Base-by-base conservation (phyloP, 169 alveolate species). In the Plasmodium knowlesi region DNA sequence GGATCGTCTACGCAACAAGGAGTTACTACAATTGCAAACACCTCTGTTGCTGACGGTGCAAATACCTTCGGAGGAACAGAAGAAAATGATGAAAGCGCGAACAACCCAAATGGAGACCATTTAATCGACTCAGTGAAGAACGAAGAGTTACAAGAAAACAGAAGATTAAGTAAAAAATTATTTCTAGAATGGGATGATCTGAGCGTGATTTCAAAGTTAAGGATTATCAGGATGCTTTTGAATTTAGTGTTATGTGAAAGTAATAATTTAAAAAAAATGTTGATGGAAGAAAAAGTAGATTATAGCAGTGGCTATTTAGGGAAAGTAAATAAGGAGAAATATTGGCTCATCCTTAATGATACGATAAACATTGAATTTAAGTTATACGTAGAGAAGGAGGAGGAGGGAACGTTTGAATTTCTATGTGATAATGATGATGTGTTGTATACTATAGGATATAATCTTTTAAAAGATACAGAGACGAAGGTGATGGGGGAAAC, bases 101-200 rank as follows among this genome's bases (percentile, higher is more conserved):
- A 41, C 10, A 79, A 41, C 3, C 22, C n/a, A 67, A 19, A 10
- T 5, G 14, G 32, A 0, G 46, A 39, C 10, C 22, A 25, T 3
- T 46, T 2, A 25, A 43, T 1, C 41, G 28, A 50, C 25, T 8
- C 14, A 53, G 57, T 37, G 86, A 80, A 37, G 53, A 16, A 80
- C 16, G 61, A 80, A 28, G 39, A 80, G 25, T 4, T 37, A 9
- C n/a, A 5, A 19, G 86, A 80, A 14, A 72, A 79, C 53, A 57
- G 39, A 1, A 41, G 90, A 5, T 67, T 89, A 28, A 81, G 70
- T 34, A 91, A 82, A 12, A 91, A 91, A 28, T 5, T 91, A 10
- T 91, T 91, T 80, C 74, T 91, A 37, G 95, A 91, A 43, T 91
- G 95, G 95, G 92, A 82, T 16, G 92, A 91, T 32, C 76, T 91